Percentiles rank a stretch among this genome's conserved stretches.
These are phyloP conservation scores for Prillingera fragicola DNA, from an alignment of 1,284 basidiomycete genomes.

Conservation along the genomic window DNA sequence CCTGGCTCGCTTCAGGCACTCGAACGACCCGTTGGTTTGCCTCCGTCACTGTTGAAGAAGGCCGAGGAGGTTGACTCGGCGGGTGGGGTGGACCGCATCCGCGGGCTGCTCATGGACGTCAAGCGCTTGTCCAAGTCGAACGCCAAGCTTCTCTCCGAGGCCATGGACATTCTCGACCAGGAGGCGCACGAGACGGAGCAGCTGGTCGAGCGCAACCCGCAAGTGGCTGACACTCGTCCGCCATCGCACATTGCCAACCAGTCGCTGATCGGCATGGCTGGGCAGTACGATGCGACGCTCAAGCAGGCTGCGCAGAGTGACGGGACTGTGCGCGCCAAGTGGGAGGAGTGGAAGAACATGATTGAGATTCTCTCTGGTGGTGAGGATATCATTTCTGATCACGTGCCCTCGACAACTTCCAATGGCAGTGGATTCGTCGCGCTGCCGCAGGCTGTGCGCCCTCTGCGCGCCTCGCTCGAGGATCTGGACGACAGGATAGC, in stretches of 20 bases:
- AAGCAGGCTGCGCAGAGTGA: constrained; percentile 69
- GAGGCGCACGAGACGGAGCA: constrained; percentile 82
- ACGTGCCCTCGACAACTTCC: constrained; percentile 42
- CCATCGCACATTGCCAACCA: constrained; percentile 75
- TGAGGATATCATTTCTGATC: constrained; percentile 64
- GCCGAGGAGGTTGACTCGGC: constrained; percentile 77
- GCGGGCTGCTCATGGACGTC: constrained; percentile 67
- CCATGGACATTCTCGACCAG: constrained; percentile 78
- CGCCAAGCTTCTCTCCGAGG: constrained; percentile 65
- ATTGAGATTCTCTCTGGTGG: constrained; percentile 66
- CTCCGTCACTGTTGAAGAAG: constrained; percentile 78
- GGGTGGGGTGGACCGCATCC: constrained; percentile 68
- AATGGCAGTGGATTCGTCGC: constrained; percentile 21
- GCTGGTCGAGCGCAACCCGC: constrained; percentile 50
- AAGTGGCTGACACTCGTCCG: constrained; percentile 49
- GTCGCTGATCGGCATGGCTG: constrained; percentile 64
- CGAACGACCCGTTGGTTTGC: constrained; percentile 78
- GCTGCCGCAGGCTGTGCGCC: constrained; percentile 54
- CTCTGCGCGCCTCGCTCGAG: constrained; percentile 72
- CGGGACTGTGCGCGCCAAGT: constrained; percentile 67
- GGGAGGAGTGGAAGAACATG: constrained; percentile 76
- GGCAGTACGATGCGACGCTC: constrained; percentile 67
- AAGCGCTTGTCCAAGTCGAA: constrained; percentile 62
- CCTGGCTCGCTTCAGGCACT: constrained; percentile 83
- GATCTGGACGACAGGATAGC: constrained; percentile 68